These are phyloP conservation scores for Ballota nigra DNA, from an alignment of 257 asterid genomes.

Conservation along the genomic window DNA sequence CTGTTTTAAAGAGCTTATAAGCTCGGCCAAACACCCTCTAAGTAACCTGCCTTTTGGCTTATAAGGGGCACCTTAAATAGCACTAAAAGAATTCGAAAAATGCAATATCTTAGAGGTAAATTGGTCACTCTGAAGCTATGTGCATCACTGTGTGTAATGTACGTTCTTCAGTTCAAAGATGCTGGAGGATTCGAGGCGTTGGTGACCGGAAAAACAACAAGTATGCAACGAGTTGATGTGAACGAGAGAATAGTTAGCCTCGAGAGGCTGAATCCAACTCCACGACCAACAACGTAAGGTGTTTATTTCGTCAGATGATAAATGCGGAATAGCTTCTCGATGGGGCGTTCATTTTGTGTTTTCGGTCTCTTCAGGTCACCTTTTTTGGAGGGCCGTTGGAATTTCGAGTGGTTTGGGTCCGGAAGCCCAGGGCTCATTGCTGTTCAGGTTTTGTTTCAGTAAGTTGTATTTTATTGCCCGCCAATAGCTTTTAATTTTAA, in stretches of 20 bases:
- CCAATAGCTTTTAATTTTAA: not conserved
- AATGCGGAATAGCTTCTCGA: slow-evolving; percentile 22
- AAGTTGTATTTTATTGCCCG: slow-evolving; percentile 23
- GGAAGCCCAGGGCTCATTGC: slow-evolving; percentile 72
- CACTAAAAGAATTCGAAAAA: not conserved
- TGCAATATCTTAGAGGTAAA: not conserved
- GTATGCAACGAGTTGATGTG: slow-evolving; percentile 61
- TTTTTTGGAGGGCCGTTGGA: slow-evolving; percentile 69
- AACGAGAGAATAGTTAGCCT: slow-evolving; percentile 72
- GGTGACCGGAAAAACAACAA: slow-evolving; percentile 62
- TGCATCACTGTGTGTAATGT: not conserved
- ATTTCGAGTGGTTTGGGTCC: slow-evolving; percentile 69
- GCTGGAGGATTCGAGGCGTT: slow-evolving; percentile 80
- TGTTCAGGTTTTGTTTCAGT: slow-evolving; percentile 66
- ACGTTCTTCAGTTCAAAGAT: slow-evolving; percentile 57
- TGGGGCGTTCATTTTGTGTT: slow-evolving; percentile 27
- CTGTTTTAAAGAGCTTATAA: no score
- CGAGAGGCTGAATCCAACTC: slow-evolving; percentile 85
- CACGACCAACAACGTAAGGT: slow-evolving; percentile 92
- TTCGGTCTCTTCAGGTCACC: slow-evolving; percentile 64
- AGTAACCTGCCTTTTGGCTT: not conserved
- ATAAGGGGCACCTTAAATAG: not conserved
- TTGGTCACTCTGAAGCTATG: not conserved
- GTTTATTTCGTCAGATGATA: slow-evolving; percentile 44
- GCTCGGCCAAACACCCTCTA: no score